Conservation (phyloP, 345 rosid species). For the Firmiana major region DNA sequence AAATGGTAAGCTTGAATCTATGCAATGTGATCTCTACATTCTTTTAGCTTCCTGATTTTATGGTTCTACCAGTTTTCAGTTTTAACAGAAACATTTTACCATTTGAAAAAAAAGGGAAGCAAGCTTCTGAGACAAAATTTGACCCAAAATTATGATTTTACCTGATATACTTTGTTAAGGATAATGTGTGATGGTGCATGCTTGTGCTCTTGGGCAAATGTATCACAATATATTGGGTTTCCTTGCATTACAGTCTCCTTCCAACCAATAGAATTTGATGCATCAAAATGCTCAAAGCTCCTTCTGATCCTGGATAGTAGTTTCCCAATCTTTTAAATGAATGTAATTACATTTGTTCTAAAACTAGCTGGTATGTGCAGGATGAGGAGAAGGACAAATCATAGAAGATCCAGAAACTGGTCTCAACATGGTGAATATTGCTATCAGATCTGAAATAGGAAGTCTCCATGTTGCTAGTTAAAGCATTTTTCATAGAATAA, state of each 20-base stretch:
- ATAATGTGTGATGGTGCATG: not conserved
- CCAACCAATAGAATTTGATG: not conserved
- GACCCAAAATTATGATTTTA: not conserved
- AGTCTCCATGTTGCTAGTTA: not conserved
- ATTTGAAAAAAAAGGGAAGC: not conserved
- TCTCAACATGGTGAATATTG: not conserved
- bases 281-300: not conserved
- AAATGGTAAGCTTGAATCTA: not conserved
- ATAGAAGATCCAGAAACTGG: constrained; percentile 6
- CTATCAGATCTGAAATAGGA: not conserved
- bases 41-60: not conserved
- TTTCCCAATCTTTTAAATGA: not conserved
- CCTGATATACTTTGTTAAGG: not conserved
- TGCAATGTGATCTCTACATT: not conserved
- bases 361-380: constrained; percentile 23
- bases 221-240: not conserved
- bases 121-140: not conserved
- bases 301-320: not conserved
- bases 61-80: not conserved
- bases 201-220: not conserved
- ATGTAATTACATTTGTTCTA: not conserved
- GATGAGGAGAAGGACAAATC: constrained; percentile 44
- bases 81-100: not conserved
- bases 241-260: not conserved
- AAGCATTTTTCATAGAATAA: not conserved